Base-by-base conservation (phyloP, 768 basidiomycete genomes). In the Mycena floridula region DNA sequence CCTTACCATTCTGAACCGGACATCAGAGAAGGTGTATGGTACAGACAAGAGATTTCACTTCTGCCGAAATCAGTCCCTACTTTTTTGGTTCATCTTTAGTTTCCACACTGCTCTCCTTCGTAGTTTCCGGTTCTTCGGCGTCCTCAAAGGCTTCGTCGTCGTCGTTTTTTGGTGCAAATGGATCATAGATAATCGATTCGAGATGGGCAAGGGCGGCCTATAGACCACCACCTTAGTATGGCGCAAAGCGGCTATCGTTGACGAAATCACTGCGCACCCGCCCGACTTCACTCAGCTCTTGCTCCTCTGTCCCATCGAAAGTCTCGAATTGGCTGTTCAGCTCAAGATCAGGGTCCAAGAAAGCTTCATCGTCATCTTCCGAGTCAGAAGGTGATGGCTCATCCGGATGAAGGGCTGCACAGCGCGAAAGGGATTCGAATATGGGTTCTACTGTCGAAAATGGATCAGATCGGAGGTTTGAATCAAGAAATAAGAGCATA, bases 251-350 rank as follows among this genome's bases (percentile, higher is more conserved):
- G 59, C 65, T 74, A 72, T 82, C 65, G 70, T 82, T 82, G 66
- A 75, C 57, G 63, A 86, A 86, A 86, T 86, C 77, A 63, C 82
- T 88, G 85, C 91, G 87, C 83, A 91, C 89, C 85, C 87, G 81
- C 70, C 91, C 91, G 52, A 85, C 86, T 68, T 85, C 82, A 62
- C 82, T 87, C 52, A 92, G 76, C 64, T 92, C 87, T 55, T 89
- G 70, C 18, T 67, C 74, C 44, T 73, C 81, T 38, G 74, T 72
- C 22, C 82, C 84, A 18, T 65, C 68, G 53, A 77, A 76, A 3
- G 68, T 66, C 4, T 70, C 72, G 59, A 89, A 84, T 1, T 70
- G 67, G 48, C 71, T 67, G 46, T 75, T 72, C 9, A 42, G 52
- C 32, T 60, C 59, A 13, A 59, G 61, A 25, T 68, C 65, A 6